These are phyloP conservation scores for Irpex lacteus DNA, from an alignment of 1,284 basidiomycete species.

Conservation along the genomic window DNA sequence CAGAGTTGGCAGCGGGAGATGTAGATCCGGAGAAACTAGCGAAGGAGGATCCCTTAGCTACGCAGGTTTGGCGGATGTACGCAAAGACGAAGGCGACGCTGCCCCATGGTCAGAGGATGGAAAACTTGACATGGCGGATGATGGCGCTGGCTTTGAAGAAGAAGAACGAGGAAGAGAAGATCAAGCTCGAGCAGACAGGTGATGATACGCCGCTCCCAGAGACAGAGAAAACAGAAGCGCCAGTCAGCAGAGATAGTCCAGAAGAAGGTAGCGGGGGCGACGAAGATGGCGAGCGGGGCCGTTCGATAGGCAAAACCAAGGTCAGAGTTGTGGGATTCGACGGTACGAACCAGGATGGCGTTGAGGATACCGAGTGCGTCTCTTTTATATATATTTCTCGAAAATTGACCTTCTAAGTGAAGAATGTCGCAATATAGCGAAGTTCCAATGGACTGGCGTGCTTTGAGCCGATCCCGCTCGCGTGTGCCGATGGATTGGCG, in stretches of 20 bases:
- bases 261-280: slow-evolving; percentile 19
- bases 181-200: slow-evolving; percentile 5
- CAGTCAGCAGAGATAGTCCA: slow-evolving; percentile 8
- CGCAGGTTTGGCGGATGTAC: slow-evolving; percentile 98
- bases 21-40: slow-evolving; percentile 63
- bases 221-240: slow-evolving; percentile 21
- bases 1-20: slow-evolving; percentile 37
- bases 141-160: slow-evolving; percentile 93
- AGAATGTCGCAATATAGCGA: slow-evolving; percentile 27
- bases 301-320: slow-evolving; percentile 70
- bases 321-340: slow-evolving; percentile 79
- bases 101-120: slow-evolving; percentile 94
- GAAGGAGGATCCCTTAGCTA: slow-evolving; percentile 85
- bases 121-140: slow-evolving; percentile 97
- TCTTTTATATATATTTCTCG: slow-evolving; percentile 29
- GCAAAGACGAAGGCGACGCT: slow-evolving; percentile 83
- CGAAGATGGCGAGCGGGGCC: slow-evolving; percentile 53
- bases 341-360: slow-evolving; percentile 65
- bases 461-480: slow-evolving; percentile 88
- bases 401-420: slow-evolving; percentile 17
- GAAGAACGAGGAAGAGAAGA: slow-evolving; percentile 71
- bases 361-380: slow-evolving; percentile 75
- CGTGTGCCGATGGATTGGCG: slow-evolving; percentile 87
- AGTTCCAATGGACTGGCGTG: slow-evolving; percentile 88
- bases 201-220: slow-evolving; percentile 14